Percentiles rank a stretch among this genome's conserved stretches.
phyloP scores from a whole-genome alignment of 225 moss, liverwort and hornwort genomes.

The Physcomitrellopsis africana region DNA sequence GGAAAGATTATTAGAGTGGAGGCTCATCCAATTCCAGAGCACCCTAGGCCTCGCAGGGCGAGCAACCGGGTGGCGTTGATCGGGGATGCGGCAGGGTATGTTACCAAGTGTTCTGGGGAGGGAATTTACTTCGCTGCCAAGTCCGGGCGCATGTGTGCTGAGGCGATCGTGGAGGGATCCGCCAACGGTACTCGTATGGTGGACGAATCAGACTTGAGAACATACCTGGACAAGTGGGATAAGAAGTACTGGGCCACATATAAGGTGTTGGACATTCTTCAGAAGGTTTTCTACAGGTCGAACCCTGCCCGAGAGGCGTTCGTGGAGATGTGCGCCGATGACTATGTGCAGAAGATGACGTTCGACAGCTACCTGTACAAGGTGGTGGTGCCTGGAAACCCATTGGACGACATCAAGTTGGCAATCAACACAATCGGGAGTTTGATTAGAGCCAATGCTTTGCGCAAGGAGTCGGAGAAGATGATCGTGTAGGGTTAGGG shows the following conservation, averaged over 20 bases:
- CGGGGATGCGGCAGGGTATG: conserved; percentile 75
- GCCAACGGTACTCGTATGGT: conserved; percentile 59
- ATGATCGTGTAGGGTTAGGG: conserved; percentile 31
- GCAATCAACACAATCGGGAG: conserved; percentile 76
- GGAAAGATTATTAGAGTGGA: conserved; percentile 78
- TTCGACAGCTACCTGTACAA: conserved; percentile 80
- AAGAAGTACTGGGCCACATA: conserved; percentile 79
- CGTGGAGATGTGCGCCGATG: conserved; percentile 77
- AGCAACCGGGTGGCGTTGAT: conserved; percentile 61
- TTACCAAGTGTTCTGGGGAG: conserved; percentile 77
- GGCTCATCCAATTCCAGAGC: conserved; percentile 79
- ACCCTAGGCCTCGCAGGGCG: conserved; percentile 72
- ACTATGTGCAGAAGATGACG: conserved; percentile 83
- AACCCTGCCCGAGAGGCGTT: conserved; percentile 79
- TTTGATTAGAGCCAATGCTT: conserved; percentile 65
- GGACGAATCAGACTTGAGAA: conserved; percentile 63
- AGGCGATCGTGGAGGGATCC: conserved; percentile 70
- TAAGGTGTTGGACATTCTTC: conserved; percentile 77
- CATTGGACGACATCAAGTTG: conserved; percentile 72
- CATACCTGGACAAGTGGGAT: conserved; percentile 74
- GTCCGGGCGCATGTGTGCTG: conserved; percentile 77
- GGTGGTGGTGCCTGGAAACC: conserved; percentile 75
- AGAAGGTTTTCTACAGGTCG: conserved; percentile 74
- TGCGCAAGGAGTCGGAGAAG: conserved; percentile 51
- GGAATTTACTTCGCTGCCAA: conserved; percentile 80